Percentiles rank a stretch among this genome's conserved stretches.
Conservation (phyloP, 164 flowering plant species). For the Vitis riparia region DNA sequence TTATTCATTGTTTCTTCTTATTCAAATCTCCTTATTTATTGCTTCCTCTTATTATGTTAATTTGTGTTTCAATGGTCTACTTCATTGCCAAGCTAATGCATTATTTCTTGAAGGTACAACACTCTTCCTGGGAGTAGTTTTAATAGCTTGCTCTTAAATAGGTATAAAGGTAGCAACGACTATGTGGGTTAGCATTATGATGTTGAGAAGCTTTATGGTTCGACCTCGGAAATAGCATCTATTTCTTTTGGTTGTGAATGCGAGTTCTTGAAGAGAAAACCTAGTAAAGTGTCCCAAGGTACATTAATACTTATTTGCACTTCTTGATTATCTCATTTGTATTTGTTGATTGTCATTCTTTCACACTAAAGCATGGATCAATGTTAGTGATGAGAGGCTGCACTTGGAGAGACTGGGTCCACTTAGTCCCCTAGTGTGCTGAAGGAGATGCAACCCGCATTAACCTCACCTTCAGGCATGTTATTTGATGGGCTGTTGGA, state of each 20-base stretch:
- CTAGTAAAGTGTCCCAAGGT: constrained; percentile 45
- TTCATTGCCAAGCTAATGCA: not conserved
- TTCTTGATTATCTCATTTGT: not conserved
- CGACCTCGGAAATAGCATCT: constrained; percentile 84
- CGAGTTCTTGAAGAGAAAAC: constrained; percentile 76
- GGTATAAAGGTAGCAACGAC: constrained; percentile 83
- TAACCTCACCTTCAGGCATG: constrained; percentile 85
- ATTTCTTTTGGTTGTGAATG: constrained; percentile 90
- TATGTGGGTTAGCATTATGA: constrained; percentile 96
- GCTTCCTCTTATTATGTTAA: not conserved
- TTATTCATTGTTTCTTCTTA: not conserved
- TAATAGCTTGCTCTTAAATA: constrained; percentile 82
- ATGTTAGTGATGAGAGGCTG: constrained; percentile 81
- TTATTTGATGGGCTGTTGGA: constrained; percentile 22
- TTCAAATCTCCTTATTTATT: not conserved
- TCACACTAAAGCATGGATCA: constrained; percentile 66
- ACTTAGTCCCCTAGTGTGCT: constrained; percentile 83
- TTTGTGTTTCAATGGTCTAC: not conserved
- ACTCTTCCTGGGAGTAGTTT: constrained; percentile 83
- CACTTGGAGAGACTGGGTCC: constrained; percentile 86
- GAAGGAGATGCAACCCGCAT: constrained; percentile 68
- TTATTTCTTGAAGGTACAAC: constrained; percentile 56
- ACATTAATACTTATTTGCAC: not conserved
- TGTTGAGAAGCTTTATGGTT: constrained; percentile 90
- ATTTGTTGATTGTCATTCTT: constrained; percentile 42